Base-by-base conservation (phyloP, 176 grass and related monocot genomes). In the Rhynchospora pubera region DNA sequence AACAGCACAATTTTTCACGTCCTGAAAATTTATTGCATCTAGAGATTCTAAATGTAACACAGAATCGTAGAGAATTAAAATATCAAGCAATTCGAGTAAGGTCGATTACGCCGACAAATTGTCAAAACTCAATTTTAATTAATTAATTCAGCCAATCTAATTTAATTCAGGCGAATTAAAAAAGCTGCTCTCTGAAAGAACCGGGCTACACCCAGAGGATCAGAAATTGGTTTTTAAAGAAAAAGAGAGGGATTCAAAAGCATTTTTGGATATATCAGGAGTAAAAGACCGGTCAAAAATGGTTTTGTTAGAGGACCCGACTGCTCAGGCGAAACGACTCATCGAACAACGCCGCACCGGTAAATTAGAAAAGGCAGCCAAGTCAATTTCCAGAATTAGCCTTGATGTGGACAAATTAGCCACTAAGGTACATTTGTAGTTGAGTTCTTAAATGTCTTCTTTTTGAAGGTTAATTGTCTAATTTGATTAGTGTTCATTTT, bases 241-340 rank as follows among this genome's bases (percentile, higher is more conserved):
- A 83, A 94, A 88, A 89, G 95, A 94, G 88, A 80, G 87, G 79
- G 92, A 91, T 57, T 91, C 95, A 56, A 93, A 91, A 78, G 85
- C 90, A 32, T 98, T 93, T 67, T 58, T 98, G 45, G 95, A 98
- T 86, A 89, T 86, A 30, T 80, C 83, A 81, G 90, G 95, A 81
- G 90, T 98, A 83, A 98, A 86, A 88, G 95, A 94, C 85, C 87
- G 85, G 12, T 98, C 95, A 44, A 98, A 93, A 89, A 69, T 98
- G 85, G 66, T 93, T 16, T 26, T 94, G 24, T 81, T 91, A 69
- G 92, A 98, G 72, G 95, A 98, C 69, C 88, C 95, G 10, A 55
- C 82, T 6, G 95, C 95, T 26, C 83, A 91, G 85, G 95, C 92
- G 28, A 94, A 82, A 83, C 91, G 95, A 6, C 89, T 94, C 4